phyloP scores from a whole-genome alignment of 192 early-diverging fungal genomes.

The Backusella morwellensis region DNA sequence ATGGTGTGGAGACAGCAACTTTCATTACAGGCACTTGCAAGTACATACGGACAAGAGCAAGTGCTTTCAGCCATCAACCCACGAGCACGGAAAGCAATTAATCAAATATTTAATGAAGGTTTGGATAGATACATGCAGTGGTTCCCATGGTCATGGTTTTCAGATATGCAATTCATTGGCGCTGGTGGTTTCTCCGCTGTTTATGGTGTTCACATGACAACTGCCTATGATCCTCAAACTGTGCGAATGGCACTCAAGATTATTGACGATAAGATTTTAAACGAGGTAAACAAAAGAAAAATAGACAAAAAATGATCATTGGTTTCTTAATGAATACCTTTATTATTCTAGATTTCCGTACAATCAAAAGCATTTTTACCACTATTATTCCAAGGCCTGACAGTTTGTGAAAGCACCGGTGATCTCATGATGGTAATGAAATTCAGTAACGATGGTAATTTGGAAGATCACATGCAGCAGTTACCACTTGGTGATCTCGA shows the following conservation, averaged over 20 bases:
- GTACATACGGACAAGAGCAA: constrained; percentile 19
- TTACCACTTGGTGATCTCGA: constrained; percentile 26
- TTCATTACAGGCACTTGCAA: constrained; percentile 19
- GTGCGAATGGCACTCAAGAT: constrained; percentile 33
- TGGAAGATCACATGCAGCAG: constrained; percentile 33
- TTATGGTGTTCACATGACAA: constrained; percentile 22
- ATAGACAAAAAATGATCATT: background rate
- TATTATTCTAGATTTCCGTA: constrained; percentile 18
- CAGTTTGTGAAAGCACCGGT: constrained; percentile 34
- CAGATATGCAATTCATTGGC: constrained; percentile 36
- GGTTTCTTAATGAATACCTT: background rate
- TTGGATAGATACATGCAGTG: constrained; percentile 35
- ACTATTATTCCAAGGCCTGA: constrained; percentile 37
- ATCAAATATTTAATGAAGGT: constrained; percentile 23
- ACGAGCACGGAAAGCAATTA: constrained; percentile 23
- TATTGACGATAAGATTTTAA: constrained; percentile 34
- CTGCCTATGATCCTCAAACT: constrained; percentile 15
- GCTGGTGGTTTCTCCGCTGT: constrained; percentile 39
- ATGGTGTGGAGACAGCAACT: constrained; percentile 35
- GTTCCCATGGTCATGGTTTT: constrained; percentile 37
- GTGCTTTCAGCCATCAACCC: constrained; percentile 22
- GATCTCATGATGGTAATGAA: constrained; percentile 45
- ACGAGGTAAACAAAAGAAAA: constrained; percentile 21
- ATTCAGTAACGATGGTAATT: constrained; percentile 34
- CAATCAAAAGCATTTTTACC: constrained; percentile 32